These are phyloP conservation scores for Xylaria sp. DNA, from an alignment of 2,329 filamentous ascomycete species.

Conservation along the genomic window DNA sequence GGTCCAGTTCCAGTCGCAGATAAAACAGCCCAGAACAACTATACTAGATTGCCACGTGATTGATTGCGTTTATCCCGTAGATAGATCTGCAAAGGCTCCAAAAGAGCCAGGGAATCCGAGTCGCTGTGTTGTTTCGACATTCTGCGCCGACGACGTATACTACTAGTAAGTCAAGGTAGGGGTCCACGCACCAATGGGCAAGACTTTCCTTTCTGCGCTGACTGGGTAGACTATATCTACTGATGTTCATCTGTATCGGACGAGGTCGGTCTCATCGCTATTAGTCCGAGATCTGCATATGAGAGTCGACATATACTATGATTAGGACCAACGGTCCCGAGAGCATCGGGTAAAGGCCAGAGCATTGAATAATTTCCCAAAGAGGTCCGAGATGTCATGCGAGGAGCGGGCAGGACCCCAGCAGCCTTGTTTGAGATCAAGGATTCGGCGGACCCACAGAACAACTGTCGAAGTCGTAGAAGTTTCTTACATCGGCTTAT, in stretches of 20 bases:
- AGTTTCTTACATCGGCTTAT: conserved; percentile 26
- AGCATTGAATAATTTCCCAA: conserved; percentile 60
- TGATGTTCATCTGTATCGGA: conserved; percentile 34
- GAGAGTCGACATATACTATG: conserved; percentile 50
- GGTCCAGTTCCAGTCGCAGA: conserved; percentile 24
- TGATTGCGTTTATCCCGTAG: conserved; percentile 28
- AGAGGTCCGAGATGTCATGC: conserved; percentile 58
- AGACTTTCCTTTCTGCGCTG: conserved; percentile 34
- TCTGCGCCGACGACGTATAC: not conserved
- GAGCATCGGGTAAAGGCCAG: conserved; percentile 50
- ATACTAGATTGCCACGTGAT: conserved; percentile 31
- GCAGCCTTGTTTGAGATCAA: conserved; percentile 41
- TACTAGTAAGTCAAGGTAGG: not conserved
- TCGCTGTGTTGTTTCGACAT: conserved; percentile 14
- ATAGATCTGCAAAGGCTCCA: conserved; percentile 26
- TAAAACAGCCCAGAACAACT: conserved; percentile 27
- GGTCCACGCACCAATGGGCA: conserved; percentile 22
- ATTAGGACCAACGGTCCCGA: conserved; percentile 44
- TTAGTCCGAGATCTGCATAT: conserved; percentile 47
- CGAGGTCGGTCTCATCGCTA: conserved; percentile 43
- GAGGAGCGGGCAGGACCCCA: conserved; percentile 46
- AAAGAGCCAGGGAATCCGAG: conserved; percentile 4
- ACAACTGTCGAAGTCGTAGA: conserved; percentile 56
- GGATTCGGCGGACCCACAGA: conserved; percentile 53
- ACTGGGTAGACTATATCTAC: conserved; percentile 14